Conservation (phyloP, 192 early-diverging fungal genomes). For the Entomortierella parvispora region DNA sequence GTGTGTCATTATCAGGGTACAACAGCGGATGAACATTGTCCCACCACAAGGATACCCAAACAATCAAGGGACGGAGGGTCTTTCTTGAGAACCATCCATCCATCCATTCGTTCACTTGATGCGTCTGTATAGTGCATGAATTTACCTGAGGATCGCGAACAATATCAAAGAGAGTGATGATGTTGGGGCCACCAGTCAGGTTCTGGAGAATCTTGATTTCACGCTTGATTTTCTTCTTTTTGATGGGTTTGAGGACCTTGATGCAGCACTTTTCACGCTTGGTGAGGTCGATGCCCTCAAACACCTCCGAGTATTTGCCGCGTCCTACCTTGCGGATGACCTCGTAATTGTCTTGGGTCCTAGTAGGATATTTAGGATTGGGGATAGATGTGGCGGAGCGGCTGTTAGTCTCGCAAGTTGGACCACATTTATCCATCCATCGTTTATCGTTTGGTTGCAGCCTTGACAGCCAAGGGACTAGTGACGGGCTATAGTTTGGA, state of each 20-base stretch:
- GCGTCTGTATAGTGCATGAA: neutral
- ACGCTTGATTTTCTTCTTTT: slow-evolving; percentile 99
- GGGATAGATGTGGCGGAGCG: neutral
- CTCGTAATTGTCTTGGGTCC: slow-evolving; percentile 94
- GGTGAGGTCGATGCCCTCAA: slow-evolving; percentile 92
- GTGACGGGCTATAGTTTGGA: no score
- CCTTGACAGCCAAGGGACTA: no score
- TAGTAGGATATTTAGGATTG: slow-evolving; percentile 31
- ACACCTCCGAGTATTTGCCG: slow-evolving; percentile 99
- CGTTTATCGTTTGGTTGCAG: no score
- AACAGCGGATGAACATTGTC: neutral
- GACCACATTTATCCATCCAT: no score
- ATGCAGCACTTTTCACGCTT: slow-evolving; percentile 90
- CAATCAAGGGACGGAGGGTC: neutral
- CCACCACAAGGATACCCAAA: neutral
- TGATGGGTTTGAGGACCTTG: slow-evolving; percentile 99
- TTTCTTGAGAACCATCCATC: no score
- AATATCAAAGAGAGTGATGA: slow-evolving; percentile 90
- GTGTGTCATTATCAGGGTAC: neutral
- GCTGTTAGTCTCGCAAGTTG: neutral
- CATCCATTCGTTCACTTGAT: no score
- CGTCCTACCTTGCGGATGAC: slow-evolving; percentile 97
- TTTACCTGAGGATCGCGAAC: slow-evolving; percentile 92
- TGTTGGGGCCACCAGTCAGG: slow-evolving; percentile 90
- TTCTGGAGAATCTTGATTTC: slow-evolving; percentile 99